A percentile compares a stretch with the other conserved stretches of the same genome.
These are phyloP conservation scores for Hibiscus mutabilis DNA, from an alignment of 345 rosid species.

Conservation along the genomic window DNA sequence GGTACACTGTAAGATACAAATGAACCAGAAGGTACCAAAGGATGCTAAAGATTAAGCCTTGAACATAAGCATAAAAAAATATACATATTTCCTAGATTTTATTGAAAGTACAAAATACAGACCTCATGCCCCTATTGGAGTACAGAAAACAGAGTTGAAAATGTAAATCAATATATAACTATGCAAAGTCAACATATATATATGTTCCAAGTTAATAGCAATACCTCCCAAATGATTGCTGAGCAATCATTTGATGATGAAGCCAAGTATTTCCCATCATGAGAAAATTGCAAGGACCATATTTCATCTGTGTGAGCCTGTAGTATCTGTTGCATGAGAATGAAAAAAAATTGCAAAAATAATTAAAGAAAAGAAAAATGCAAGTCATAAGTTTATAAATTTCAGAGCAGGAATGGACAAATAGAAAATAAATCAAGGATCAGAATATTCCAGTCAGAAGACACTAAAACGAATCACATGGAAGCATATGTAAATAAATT, in stretches of 20 bases:
- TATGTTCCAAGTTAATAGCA: slow-evolving; percentile 8
- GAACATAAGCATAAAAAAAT: neutral
- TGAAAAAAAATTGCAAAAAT: neutral
- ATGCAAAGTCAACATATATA: neutral
- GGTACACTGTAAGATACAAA: neutral
- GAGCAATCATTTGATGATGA: slow-evolving; percentile 54
- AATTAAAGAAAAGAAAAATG: neutral
- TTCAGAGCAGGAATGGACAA: too few species aligned
- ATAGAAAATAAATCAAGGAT: too few species aligned
- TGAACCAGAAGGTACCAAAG: neutral
- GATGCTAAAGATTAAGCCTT: neutral
- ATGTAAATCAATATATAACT: neutral
- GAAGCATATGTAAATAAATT: neutral
- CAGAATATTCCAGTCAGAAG: neutral
- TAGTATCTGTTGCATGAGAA: slow-evolving; percentile 34
- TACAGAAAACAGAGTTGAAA: neutral
- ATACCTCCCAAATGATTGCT: slow-evolving; percentile 65
- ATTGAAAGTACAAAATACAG: neutral
- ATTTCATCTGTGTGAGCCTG: slow-evolving; percentile 56
- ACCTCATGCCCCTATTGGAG: neutral
- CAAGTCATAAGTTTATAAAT: too few species aligned
- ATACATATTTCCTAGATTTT: neutral
- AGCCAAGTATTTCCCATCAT: slow-evolving; percentile 58
- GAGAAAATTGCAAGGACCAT: slow-evolving; percentile 69
- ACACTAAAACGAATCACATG: neutral